Percentiles rank a stretch among this genome's conserved stretches.
Conservation (phyloP, 306 rosid genomes). For the Carpinus viminea region DNA sequence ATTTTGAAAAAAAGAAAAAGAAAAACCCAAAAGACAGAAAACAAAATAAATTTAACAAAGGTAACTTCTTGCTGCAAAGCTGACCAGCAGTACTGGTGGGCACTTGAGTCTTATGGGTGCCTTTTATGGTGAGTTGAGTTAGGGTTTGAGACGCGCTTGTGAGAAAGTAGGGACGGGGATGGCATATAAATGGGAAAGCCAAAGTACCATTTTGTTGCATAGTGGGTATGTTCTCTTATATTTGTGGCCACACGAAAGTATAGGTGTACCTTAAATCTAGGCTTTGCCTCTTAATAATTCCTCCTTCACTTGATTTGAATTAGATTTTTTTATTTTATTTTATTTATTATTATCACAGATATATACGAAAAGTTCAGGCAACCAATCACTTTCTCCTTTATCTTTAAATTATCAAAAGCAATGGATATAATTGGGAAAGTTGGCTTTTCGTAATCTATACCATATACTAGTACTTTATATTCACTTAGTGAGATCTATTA, state of each 20-base stretch:
- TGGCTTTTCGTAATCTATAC: no score
- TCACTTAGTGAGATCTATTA: no score
- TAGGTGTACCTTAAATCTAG: constrained; percentile 23
- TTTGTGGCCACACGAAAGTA: not conserved
- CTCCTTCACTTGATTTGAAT: no score
- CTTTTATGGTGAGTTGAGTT: not conserved
- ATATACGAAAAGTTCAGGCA: not conserved
- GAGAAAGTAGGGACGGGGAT: constrained; percentile 7
- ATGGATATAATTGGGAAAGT: not conserved
- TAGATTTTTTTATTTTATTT: not conserved
- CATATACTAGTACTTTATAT: no score
- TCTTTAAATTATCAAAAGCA: not conserved
- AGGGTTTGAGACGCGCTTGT: not conserved
- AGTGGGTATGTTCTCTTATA: not conserved
- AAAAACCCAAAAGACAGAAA: no score
- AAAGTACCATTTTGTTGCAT: constrained; percentile 19
- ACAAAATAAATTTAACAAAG: no score
- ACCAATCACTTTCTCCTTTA: not conserved
- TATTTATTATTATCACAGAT: not conserved
- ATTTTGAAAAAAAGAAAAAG: no score
- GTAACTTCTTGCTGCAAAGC: not conserved
- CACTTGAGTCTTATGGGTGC: constrained; percentile 8
- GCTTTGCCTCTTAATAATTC: constrained; percentile 19
- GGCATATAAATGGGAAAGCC: not conserved
- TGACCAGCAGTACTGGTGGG: not conserved